phyloP scores from a whole-genome alignment of 768 basidiomycete species.

The Serendipita sp. region DNA sequence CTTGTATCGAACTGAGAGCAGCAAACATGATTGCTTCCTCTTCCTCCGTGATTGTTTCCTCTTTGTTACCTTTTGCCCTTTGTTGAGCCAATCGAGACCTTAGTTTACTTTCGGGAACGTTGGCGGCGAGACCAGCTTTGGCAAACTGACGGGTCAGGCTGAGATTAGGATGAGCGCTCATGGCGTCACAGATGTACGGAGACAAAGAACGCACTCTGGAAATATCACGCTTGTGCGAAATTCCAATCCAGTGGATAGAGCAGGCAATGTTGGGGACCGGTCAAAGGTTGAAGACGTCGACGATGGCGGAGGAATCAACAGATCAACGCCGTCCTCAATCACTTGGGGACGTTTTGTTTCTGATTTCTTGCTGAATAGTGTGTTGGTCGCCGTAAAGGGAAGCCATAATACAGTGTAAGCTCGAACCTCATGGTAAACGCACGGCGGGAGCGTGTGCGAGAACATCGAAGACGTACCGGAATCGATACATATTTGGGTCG shows the following conservation, averaged over 20 bases:
- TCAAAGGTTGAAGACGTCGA: constrained; percentile 19
- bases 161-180: constrained; percentile 7
- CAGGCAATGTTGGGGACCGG: constrained; percentile 27
- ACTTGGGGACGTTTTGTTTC: constrained; percentile 38
- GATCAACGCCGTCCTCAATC: constrained; percentile 11
- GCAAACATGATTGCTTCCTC: constrained; percentile 76
- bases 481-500: constrained; percentile 43
- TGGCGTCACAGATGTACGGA: not conserved
- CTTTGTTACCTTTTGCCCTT: constrained; percentile 46
- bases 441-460: constrained; percentile 11
- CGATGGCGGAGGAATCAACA: constrained; percentile 11
- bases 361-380: constrained; percentile 49
- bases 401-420: constrained; percentile 13
- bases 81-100: constrained; percentile 57
- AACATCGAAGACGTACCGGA: constrained; percentile 43
- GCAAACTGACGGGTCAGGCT: constrained; percentile 49
- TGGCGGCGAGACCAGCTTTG: constrained; percentile 28
- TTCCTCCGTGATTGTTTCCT: constrained; percentile 51
- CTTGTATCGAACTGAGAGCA: constrained; percentile 40
- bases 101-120: constrained; percentile 47
- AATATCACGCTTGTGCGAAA: constrained; percentile 78
- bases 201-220: constrained; percentile 46
- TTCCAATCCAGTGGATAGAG: constrained; percentile 51
- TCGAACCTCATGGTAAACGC: constrained; percentile 15
- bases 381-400: not conserved